A percentile compares a stretch with the other conserved stretches of the same genome.
These are phyloP conservation scores for Hanseniaspora singularis DNA, from an alignment of 805 yeast species.

Conservation along the genomic window DNA sequence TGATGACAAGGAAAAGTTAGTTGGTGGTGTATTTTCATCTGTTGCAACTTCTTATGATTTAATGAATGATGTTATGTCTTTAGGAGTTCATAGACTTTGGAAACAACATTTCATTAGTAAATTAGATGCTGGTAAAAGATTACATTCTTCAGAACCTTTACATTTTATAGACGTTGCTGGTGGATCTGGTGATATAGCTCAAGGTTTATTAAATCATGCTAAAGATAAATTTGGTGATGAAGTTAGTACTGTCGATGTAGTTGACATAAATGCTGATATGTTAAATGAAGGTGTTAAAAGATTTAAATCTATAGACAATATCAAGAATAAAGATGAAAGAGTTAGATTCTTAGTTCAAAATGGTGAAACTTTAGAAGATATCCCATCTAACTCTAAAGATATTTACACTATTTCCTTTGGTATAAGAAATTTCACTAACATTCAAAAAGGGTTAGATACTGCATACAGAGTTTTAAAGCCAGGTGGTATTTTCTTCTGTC, in stretches of 20 bases:
- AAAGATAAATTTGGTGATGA: conserved; percentile 62
- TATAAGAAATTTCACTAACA: conserved; percentile 88
- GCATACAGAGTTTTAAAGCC: conserved; percentile 93
- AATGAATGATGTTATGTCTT: conserved; percentile 96
- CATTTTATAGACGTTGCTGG: conserved; percentile 94
- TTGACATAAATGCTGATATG: conserved; percentile 95
- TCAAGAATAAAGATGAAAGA: conserved; percentile 46
- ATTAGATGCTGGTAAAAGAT: conserved; percentile 86
- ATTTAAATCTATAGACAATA: conserved; percentile 37
- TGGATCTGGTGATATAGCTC: conserved; percentile 97
- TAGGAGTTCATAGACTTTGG: conserved; percentile 93
- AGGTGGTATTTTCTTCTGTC: conserved; percentile 94
- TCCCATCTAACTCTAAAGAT: conserved; percentile 80
- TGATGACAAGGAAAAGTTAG: conserved; percentile 70
- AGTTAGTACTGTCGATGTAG: conserved; percentile 71
- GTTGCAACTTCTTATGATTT: conserved; percentile 90
- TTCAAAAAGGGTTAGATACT: conserved; percentile 87
- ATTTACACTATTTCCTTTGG: conserved; percentile 95
- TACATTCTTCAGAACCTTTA: conserved; percentile 65
- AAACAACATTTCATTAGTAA: conserved; percentile 78
- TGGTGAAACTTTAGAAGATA: conserved; percentile 77
- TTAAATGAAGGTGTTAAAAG: conserved; percentile 80
- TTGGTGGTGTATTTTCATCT: conserved; percentile 78
- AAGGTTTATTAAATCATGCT: conserved; percentile 88
- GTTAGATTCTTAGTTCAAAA: conserved; percentile 78